phyloP scores from a whole-genome alignment of 2,329 filamentous ascomycete species.

The Paraphoma chrysanthemicola region DNA sequence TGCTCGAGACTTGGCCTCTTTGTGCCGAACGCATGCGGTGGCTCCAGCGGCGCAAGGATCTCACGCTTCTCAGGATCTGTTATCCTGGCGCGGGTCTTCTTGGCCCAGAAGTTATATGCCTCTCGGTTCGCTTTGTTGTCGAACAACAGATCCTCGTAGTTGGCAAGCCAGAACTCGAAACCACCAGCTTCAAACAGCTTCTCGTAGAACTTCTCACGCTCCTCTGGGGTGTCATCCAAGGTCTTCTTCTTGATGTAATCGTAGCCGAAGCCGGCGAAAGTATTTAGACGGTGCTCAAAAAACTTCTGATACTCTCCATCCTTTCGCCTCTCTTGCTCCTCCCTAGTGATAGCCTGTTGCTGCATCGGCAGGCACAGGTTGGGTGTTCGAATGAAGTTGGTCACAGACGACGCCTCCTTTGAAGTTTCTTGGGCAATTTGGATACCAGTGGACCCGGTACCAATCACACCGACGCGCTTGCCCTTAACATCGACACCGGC shows the following conservation, averaged over 20 bases:
- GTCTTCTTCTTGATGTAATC: conserved; percentile 63
- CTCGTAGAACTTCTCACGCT: conserved; percentile 54
- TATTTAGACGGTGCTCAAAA: conserved; percentile 60
- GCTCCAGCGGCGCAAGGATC: conserved; percentile 54
- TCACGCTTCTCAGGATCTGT: conserved; percentile 54
- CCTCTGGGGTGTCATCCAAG: conserved; percentile 53
- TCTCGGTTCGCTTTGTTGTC: conserved; percentile 52
- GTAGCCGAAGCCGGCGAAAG: conserved; percentile 67
- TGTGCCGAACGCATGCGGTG: conserved; percentile 55
- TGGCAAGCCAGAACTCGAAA: conserved; percentile 53
- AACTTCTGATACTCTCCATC: conserved; percentile 52
- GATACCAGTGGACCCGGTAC: conserved; percentile 70
- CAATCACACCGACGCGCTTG: conserved; percentile 68
- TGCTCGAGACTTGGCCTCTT: conserved; percentile 58
- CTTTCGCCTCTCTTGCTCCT: conserved; percentile 59
- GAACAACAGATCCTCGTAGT: conserved; percentile 50
- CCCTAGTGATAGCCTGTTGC: conserved; percentile 54
- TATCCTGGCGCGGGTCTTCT: conserved; percentile 53
- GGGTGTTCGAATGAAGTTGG: conserved; percentile 71
- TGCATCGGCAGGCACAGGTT: conserved; percentile 71
- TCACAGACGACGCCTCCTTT: conserved; percentile 58
- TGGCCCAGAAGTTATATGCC: conserved; percentile 57
- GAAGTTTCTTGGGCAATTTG: conserved; percentile 69
- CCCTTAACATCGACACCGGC: conserved; percentile 62
- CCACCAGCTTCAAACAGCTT: conserved; percentile 50